Conservation (phyloP, 352 stramenopile genomes). For the Globisporangium spiculum region DNA sequence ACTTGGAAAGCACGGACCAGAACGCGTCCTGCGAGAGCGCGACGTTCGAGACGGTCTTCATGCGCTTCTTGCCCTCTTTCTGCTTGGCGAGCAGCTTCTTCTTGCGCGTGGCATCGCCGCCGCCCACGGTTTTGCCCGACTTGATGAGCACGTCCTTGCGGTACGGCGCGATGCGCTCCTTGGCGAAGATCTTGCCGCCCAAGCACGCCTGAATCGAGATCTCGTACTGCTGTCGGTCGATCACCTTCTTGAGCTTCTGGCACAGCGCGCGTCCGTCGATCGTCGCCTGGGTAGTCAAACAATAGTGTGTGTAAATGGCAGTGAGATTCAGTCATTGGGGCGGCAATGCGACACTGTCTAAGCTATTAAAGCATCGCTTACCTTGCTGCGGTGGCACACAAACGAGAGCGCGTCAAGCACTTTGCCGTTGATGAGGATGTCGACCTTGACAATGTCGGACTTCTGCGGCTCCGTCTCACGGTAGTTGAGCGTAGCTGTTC, state of each 20-base stretch:
- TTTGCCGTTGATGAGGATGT: constrained; percentile 94
- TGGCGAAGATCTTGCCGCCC: constrained; percentile 95
- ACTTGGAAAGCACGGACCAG: constrained; percentile 95
- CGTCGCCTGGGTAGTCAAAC: constrained; percentile 29
- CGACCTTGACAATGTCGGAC: constrained; percentile 94
- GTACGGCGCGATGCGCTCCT: constrained; percentile 95
- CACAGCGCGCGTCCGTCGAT: constrained; percentile 87
- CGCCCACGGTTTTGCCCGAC: constrained; percentile 94
- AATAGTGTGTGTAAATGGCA: not conserved
- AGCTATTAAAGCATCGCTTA: constrained; percentile 16
- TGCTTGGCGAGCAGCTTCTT: constrained; percentile 99
- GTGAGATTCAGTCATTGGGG: not conserved
- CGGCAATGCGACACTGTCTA: not conserved
- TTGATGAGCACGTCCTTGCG: constrained; percentile 97
- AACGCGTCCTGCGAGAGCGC: constrained; percentile 97
- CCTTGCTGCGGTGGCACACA: constrained; percentile 91
- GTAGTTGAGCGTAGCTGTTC: constrained; percentile 91
- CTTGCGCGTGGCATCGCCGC: constrained; percentile 96
- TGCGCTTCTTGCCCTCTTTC: constrained; percentile 98
- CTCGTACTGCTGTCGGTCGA: constrained; percentile 98
- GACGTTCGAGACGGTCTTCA: constrained; percentile 96
- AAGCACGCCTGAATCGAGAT: constrained; percentile 98
- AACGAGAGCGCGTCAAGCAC: constrained; percentile 97
- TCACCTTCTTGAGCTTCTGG: constrained; percentile 96
- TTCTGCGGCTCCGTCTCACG: constrained; percentile 87